A percentile compares a stretch with the other conserved stretches of the same genome.
Conservation (phyloP, 2,329 filamentous ascomycete genomes). For the Huntiella moniliformis region DNA sequence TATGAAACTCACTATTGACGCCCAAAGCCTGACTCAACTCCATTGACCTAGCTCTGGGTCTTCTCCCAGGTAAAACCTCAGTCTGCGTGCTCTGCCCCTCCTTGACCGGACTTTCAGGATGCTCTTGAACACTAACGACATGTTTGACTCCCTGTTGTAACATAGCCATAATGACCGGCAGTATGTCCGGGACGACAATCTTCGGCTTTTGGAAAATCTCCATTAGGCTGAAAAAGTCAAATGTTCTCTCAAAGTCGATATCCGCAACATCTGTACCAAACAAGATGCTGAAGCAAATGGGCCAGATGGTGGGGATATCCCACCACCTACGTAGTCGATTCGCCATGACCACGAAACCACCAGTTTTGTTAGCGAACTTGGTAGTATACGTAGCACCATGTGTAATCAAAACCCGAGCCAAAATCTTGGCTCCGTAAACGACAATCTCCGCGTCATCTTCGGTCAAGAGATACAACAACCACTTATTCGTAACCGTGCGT, state of each 20-base stretch:
- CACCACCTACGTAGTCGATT: slow-evolving; percentile 72
- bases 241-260: slow-evolving; percentile 52
- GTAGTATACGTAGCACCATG: slow-evolving; percentile 66
- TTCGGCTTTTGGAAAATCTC: slow-evolving; percentile 52
- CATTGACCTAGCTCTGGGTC: slow-evolving; percentile 42
- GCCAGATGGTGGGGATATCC: slow-evolving; percentile 71
- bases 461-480: slow-evolving; percentile 77
- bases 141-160: slow-evolving; percentile 67
- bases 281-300: slow-evolving; percentile 69
- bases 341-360: slow-evolving; percentile 74
- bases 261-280: slow-evolving; percentile 67
- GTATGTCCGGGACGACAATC: slow-evolving; percentile 56
- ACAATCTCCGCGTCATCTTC: slow-evolving; percentile 74
- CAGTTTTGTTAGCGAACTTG: slow-evolving; percentile 68
- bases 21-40: slow-evolving; percentile 43
- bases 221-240: slow-evolving; percentile 56
- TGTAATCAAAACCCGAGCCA: slow-evolving; percentile 64
- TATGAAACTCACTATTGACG: slow-evolving; percentile 27
- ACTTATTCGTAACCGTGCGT: slow-evolving; percentile 90
- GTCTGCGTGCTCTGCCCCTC: neutral
- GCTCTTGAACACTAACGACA: slow-evolving; percentile 41
- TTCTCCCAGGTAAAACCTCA: slow-evolving; percentile 12
- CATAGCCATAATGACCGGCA: slow-evolving; percentile 71
- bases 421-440: slow-evolving; percentile 59
- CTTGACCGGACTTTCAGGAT: slow-evolving; percentile 33